Evolutionary conservation across 495 filamentous ascomycete genomes (phyloP).

Genomic region (Rostrohypoxylon terebratum): DNA sequence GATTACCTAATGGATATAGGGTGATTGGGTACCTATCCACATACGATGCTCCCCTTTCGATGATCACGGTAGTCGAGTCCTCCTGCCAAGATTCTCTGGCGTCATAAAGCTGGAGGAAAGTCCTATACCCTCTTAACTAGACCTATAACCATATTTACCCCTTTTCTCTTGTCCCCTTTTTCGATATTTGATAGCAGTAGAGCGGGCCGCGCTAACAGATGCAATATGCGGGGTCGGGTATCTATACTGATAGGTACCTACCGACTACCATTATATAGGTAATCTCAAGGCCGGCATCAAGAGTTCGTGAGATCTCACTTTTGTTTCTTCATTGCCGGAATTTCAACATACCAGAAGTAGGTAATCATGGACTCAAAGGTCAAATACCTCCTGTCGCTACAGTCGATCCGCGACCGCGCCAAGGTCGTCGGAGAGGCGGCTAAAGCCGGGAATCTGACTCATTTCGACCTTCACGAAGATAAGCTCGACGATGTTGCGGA

Average conservation of each 20-base stretch:
- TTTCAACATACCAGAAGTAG: background rate
- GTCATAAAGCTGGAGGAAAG: background rate
- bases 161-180: background rate
- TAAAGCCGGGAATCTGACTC: slow-evolving; percentile 6
- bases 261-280: slow-evolving; percentile 1
- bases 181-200: background rate
- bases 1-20: background rate
- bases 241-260: background rate
- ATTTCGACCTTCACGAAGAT: slow-evolving; percentile 9
- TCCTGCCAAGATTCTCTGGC: background rate
- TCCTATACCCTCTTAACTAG: background rate
- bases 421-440: slow-evolving; percentile 8
- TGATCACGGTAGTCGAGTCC: background rate
- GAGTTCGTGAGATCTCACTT: background rate
- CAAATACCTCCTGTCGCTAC: slow-evolving; percentile 4
- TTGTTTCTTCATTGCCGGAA: background rate
- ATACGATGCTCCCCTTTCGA: background rate
- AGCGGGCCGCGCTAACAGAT: slow-evolving; percentile 7
- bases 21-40: background rate
- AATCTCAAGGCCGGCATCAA: background rate
- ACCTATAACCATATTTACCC: background rate
- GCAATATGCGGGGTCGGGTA: slow-evolving; percentile 16
- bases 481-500: slow-evolving; percentile 11
- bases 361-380: slow-evolving; percentile 11
- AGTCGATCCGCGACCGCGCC: background rate